Evolutionary conservation across 1,139 yeast genomes (phyloP).

Genomic region (Zygosaccharomyces sapae): DNA sequence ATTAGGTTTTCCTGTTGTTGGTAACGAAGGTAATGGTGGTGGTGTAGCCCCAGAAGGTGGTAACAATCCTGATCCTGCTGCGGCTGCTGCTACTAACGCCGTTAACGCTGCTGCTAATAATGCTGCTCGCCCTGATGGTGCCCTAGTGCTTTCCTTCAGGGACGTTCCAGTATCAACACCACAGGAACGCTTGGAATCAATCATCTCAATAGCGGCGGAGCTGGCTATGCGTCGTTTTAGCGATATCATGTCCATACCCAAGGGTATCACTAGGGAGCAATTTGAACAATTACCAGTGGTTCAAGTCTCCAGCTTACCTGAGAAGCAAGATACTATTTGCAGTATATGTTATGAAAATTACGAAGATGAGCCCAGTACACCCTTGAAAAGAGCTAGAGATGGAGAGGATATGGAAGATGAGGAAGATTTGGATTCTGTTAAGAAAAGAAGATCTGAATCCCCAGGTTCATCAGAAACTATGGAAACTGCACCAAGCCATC

Average conservation of each 20-base stretch:
- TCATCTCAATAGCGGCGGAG: constrained; percentile 63
- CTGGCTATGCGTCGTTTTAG: constrained; percentile 62
- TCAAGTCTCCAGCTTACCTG: constrained; percentile 27
- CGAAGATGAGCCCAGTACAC: constrained; percentile 26
- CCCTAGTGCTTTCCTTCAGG: constrained; percentile 55
- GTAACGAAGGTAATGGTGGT: constrained; percentile 6
- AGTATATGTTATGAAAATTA: constrained; percentile 67
- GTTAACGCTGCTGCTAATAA: background rate
- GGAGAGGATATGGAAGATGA: constrained; percentile 26
- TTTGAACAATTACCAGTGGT: constrained; percentile 49
- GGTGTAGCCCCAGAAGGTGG: background rate
- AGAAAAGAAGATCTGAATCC: constrained; percentile 21
- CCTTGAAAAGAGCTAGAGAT: constrained; percentile 21
- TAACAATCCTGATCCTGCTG: constrained; percentile 4
- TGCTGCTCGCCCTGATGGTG: constrained; percentile 23
- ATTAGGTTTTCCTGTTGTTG: background rate
- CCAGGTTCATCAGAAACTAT: constrained; percentile 14
- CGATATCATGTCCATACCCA: constrained; percentile 39
- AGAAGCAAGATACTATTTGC: constrained; percentile 44
- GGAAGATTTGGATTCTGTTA: constrained; percentile 23
- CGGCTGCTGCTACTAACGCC: constrained; percentile 1
- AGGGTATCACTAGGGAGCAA: constrained; percentile 51
- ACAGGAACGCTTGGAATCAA: constrained; percentile 41
- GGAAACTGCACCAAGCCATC: constrained; percentile 10
- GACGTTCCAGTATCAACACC: constrained; percentile 45